Conservation (phyloP, 345 rosid genomes). For the Acer saccharum region DNA sequence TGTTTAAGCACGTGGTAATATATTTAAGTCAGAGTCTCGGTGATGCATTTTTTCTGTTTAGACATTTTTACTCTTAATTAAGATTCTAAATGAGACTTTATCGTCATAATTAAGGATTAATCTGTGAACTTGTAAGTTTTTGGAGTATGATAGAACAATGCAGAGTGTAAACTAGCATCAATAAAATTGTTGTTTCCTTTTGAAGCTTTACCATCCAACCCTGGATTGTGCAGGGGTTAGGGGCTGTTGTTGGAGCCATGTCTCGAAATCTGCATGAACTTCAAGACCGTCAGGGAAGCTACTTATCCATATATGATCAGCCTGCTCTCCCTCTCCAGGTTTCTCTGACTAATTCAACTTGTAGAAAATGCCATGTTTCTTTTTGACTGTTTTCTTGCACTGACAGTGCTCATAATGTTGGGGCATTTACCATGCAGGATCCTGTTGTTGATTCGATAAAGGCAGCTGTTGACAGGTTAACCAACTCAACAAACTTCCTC, state of each 20-base stretch:
- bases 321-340: slow-evolving; percentile 88
- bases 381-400: background rate
- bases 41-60: slow-evolving; percentile 15
- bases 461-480: slow-evolving; percentile 87
- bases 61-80: slow-evolving; percentile 5
- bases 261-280: slow-evolving; percentile 99
- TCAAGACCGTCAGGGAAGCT: slow-evolving; percentile 95
- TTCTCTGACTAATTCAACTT: slow-evolving; percentile 21
- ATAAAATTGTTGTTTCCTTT: background rate
- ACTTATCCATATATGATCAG: slow-evolving; percentile 88
- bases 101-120: slow-evolving; percentile 7
- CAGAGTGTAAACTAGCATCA: background rate
- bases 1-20: slow-evolving; percentile 98
- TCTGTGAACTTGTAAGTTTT: slow-evolving; percentile 8
- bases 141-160: background rate
- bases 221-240: slow-evolving; percentile 68
- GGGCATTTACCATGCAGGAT: slow-evolving; percentile 54
- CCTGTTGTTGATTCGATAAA: slow-evolving; percentile 77
- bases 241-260: slow-evolving; percentile 97
- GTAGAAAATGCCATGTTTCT: background rate
- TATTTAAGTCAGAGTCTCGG: slow-evolving; percentile 4
- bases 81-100: background rate
- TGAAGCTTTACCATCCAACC: slow-evolving; percentile 16
- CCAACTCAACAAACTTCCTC: slow-evolving; percentile 81
- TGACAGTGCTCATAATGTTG: background rate